Evolutionary conservation across 352 stramenopile species (phyloP).

Genomic region (Phytophthora chlamydospora): DNA sequence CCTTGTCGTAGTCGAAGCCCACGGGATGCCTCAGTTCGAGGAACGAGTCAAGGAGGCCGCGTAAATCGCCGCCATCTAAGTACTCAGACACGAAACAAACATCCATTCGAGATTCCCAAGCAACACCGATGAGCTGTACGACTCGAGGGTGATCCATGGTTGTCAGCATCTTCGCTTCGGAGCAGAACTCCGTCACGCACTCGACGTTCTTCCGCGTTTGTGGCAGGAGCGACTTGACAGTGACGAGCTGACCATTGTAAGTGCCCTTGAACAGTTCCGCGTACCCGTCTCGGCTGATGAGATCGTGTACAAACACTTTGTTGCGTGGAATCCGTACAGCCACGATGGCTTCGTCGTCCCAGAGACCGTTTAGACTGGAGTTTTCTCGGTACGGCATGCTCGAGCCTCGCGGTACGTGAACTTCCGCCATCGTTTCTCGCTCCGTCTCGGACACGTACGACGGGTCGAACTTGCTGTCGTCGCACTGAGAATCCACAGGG

Average conservation of each 20-base stretch:
- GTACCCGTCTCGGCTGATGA: slow-evolving; percentile 39
- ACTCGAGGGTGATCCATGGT: slow-evolving; percentile 36
- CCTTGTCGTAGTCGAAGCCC: slow-evolving; percentile 42
- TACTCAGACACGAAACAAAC: slow-evolving; percentile 46
- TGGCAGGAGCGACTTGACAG: slow-evolving; percentile 35
- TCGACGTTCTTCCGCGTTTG: slow-evolving; percentile 19
- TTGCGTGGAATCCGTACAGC: slow-evolving; percentile 33
- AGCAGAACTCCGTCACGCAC: slow-evolving; percentile 17
- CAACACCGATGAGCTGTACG: slow-evolving; percentile 40
- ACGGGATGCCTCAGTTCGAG: slow-evolving; percentile 17
- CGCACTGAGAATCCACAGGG: slow-evolving; percentile 10
- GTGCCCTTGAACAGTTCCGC: slow-evolving; percentile 40
- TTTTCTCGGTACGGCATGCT: slow-evolving; percentile 8
- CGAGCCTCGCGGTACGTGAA: slow-evolving; percentile 9
- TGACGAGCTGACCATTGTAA: slow-evolving; percentile 36
- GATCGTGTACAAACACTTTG: slow-evolving; percentile 36
- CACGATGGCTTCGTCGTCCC: slow-evolving; percentile 35
- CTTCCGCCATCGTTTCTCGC: slow-evolving; percentile 11
- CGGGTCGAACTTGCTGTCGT: slow-evolving; percentile 15
- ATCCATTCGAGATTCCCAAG: slow-evolving; percentile 39
- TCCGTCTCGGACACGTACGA: slow-evolving; percentile 13
- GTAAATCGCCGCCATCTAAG: slow-evolving; percentile 29
- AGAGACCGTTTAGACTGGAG: slow-evolving; percentile 9
- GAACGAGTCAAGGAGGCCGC: slow-evolving; percentile 19
- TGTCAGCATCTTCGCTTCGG: slow-evolving; percentile 27